Evolutionary conservation across 768 basidiomycete genomes (phyloP), one percentile per base, ranked within the genome.

Genomic region (Mycena rosella): DNA sequence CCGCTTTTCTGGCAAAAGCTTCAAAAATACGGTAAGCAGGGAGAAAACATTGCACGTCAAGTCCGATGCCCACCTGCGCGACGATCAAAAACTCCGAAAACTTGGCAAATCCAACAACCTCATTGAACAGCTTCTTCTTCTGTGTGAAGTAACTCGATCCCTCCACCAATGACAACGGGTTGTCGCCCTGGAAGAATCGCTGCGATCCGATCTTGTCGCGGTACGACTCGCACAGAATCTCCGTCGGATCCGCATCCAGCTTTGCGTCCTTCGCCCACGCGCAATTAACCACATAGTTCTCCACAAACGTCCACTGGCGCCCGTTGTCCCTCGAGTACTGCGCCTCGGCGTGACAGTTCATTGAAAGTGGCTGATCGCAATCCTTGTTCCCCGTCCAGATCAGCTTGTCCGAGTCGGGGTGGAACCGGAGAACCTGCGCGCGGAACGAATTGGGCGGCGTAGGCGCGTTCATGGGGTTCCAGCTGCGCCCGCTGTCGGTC

Each of bases 71-170:
- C 45, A 98, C 95, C 86, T 96, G 92, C 26, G 97, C 98, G 32
- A 98, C 97, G 49, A 99, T 90, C 76, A 99, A 85, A 77, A 93
- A 99, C 81, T 99, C 95, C 0, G 95, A 95, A 79, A 99, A 99
- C 81, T 96, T 96, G 0, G 98, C 91, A 81, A 96, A 98, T 9
- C 98, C 98, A 71, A 96, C 95, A 60, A 99, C 91, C 47, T 89
- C 84, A 51, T 94, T 88, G 74, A 99, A 99, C 24, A 98, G 77
- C 76, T 87, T 92, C 68, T 82, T 89, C 83, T 89, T 92, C 68
- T 85, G 88, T 52, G 70, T 70, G 76, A 89, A 98, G 81, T 88
- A 98, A 61, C 89, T 83, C 14, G 83, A 77, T 0, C 98, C 97
- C 15, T 88, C 87, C 27, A 96, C 85, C 48, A 99, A 83, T 77